These are phyloP conservation scores for Aspergillus conjunctus DNA, from an alignment of 495 filamentous ascomycete genomes.

Conservation along the genomic window DNA sequence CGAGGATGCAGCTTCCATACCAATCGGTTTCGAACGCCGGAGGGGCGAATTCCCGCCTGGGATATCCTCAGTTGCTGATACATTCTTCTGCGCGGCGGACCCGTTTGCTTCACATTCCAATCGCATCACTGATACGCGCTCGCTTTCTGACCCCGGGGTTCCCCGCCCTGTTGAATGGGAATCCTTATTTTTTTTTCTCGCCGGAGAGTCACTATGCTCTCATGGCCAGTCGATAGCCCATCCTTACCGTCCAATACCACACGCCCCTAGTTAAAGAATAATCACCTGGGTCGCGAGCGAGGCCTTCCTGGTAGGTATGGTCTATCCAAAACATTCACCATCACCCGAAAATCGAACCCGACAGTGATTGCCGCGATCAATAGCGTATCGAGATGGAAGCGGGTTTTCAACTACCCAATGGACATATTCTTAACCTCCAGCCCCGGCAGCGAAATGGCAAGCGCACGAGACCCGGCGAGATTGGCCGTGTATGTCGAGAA, in stretches of 20 bases:
- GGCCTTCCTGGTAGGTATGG: slow-evolving; percentile 29
- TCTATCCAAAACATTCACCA: slow-evolving; percentile 4
- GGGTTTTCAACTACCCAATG: slow-evolving; percentile 34
- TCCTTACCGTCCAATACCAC: slow-evolving; percentile 3
- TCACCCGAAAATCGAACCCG: slow-evolving; percentile 17
- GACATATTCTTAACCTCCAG: slow-evolving; percentile 41
- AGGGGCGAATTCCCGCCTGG: slow-evolving; percentile 26
- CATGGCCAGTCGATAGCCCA: not conserved
- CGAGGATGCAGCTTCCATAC: slow-evolving; percentile 31
- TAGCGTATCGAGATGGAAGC: slow-evolving; percentile 32
- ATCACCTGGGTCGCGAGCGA: not conserved
- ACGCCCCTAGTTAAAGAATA: not conserved
- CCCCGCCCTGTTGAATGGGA: not conserved
- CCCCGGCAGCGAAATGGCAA: slow-evolving; percentile 28
- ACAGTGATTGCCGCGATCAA: slow-evolving; percentile 3
- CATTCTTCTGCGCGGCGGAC: slow-evolving; percentile 38
- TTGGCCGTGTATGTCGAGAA: slow-evolving; percentile 1
- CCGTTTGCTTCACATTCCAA: slow-evolving; percentile 35
- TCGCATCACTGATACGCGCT: slow-evolving; percentile 34
- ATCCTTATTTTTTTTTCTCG: slow-evolving; percentile 5
- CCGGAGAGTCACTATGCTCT: not conserved
- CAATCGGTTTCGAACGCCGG: slow-evolving; percentile 24
- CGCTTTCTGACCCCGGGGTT: slow-evolving; percentile 6
- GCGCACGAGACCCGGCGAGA: slow-evolving; percentile 1
- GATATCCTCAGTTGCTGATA: slow-evolving; percentile 12